Conservation (phyloP, 2,329 filamentous ascomycete genomes). For the Simplicillium sp. region DNA sequence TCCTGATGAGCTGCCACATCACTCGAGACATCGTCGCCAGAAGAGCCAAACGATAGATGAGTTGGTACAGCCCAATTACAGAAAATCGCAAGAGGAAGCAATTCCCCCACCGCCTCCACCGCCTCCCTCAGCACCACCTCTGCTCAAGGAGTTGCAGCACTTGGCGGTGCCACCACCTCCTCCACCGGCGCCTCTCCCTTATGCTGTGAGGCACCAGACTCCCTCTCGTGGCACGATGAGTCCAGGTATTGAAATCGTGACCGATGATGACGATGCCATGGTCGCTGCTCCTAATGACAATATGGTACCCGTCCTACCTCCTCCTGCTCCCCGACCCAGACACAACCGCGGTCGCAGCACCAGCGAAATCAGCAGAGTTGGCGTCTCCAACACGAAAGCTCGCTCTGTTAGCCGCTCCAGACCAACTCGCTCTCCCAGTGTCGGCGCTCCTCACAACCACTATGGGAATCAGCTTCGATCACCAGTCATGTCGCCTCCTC, state of each 20-base stretch:
- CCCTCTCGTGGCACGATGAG: constrained; percentile 35
- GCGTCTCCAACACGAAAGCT: constrained; percentile 46
- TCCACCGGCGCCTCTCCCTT: constrained; percentile 48
- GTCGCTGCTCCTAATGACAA: constrained; percentile 29
- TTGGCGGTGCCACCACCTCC: constrained; percentile 51
- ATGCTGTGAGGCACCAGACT: constrained; percentile 24
- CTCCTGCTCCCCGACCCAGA: constrained; percentile 32
- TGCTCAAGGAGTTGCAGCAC: constrained; percentile 55
- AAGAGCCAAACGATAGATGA: constrained; percentile 32
- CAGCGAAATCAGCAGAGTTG: constrained; percentile 40
- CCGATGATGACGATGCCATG: constrained; percentile 44
- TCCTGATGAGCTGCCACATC: constrained; percentile 24
- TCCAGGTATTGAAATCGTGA: constrained; percentile 56
- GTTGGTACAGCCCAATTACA: constrained; percentile 27
- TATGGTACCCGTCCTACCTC: constrained; percentile 33
- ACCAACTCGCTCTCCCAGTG: constrained; percentile 23
- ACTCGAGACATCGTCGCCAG: constrained; percentile 21
- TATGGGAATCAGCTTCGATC: constrained; percentile 1
- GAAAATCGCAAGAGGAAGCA: constrained; percentile 39
- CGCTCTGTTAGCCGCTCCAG: constrained; percentile 50
- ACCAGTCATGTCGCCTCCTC: constrained; percentile 15
- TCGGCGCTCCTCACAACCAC: background rate
- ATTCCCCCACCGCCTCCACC: constrained; percentile 42
- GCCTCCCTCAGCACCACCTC: constrained; percentile 36
- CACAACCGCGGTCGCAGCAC: constrained; percentile 50